A percentile compares a stretch with the other conserved stretches of the same genome.
Evolutionary conservation across 352 stramenopile species (phyloP).

Genomic region (Globisporangium cederbergense): DNA sequence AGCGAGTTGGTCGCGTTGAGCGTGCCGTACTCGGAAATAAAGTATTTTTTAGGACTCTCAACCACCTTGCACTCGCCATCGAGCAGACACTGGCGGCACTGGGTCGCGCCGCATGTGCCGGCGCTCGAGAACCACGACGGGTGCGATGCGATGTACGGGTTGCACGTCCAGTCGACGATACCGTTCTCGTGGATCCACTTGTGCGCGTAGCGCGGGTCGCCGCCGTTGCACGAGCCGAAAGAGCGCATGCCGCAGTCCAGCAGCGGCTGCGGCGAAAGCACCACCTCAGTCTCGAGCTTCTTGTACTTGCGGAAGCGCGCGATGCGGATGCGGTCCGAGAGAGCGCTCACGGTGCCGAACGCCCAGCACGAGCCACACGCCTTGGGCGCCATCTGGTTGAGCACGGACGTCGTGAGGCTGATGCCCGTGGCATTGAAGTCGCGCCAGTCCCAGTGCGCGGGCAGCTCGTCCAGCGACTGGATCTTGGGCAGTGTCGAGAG

Average conservation of each 20-base stretch:
- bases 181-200: constrained; percentile 85
- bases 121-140: constrained; percentile 64
- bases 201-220: constrained; percentile 75
- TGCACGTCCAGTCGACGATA: constrained; percentile 80
- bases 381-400: constrained; percentile 81
- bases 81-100: constrained; percentile 66
- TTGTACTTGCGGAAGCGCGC: constrained; percentile 58
- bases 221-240: constrained; percentile 74
- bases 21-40: constrained; percentile 70
- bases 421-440: constrained; percentile 79
- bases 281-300: constrained; percentile 46
- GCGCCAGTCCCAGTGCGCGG: constrained; percentile 72
- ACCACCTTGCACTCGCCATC: constrained; percentile 58
- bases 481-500: constrained; percentile 38
- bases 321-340: constrained; percentile 81
- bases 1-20: constrained; percentile 62
- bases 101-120: constrained; percentile 49
- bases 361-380: constrained; percentile 79
- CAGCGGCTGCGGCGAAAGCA: constrained; percentile 67
- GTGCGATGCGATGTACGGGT: constrained; percentile 77
- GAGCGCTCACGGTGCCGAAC: constrained; percentile 60
- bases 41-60: constrained; percentile 59
- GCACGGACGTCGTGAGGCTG: constrained; percentile 61
- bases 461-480: constrained; percentile 55
- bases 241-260: constrained; percentile 80